A percentile compares a stretch with the other conserved stretches of the same genome.
These are phyloP conservation scores for Coemansia sp. DNA, from an alignment of 192 early-diverging fungal species.

Conservation along the genomic window DNA sequence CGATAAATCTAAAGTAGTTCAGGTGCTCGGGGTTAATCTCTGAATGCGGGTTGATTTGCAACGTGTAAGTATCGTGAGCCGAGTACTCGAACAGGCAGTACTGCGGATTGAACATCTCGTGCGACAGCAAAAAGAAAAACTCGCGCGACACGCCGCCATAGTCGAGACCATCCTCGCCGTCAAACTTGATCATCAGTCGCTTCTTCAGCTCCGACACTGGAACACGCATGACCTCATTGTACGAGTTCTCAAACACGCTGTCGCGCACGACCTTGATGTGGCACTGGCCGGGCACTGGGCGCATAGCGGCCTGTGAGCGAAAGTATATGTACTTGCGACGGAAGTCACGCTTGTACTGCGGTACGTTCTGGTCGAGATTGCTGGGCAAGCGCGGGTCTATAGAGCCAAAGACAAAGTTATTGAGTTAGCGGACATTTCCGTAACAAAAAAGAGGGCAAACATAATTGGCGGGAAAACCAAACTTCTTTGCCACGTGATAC, in stretches of 20 bases:
- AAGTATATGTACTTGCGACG: constrained; percentile 97
- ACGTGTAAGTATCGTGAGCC: constrained; percentile 96
- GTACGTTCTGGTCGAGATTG: constrained; percentile 86
- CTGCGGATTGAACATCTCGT: constrained; percentile 99
- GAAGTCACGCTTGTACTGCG: constrained; percentile 99
- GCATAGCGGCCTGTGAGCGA: constrained; percentile 87
- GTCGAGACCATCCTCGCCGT: constrained; percentile 97
- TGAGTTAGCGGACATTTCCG: background rate
- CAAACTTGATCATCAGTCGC: constrained; percentile 97
- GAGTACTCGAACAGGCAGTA: constrained; percentile 97
- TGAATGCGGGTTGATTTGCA: constrained; percentile 97
- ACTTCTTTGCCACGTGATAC: background rate
- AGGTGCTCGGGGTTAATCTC: constrained; percentile 96
- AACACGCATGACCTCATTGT: constrained; percentile 94
- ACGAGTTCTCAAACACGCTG: constrained; percentile 94
- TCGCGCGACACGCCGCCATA: constrained; percentile 97
- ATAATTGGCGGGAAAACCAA: background rate
- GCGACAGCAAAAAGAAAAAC: constrained; percentile 96
- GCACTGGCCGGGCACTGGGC: constrained; percentile 85
- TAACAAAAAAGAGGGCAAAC: background rate
- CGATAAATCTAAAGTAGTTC: constrained; percentile 98
- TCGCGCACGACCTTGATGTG: constrained; percentile 90
- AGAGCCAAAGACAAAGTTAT: background rate
- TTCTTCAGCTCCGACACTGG: constrained; percentile 90
- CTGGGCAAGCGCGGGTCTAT: constrained; percentile 77